Evolutionary conservation across 495 filamentous ascomycete genomes (phyloP).

Genomic region (Lophiotrema nucula): DNA sequence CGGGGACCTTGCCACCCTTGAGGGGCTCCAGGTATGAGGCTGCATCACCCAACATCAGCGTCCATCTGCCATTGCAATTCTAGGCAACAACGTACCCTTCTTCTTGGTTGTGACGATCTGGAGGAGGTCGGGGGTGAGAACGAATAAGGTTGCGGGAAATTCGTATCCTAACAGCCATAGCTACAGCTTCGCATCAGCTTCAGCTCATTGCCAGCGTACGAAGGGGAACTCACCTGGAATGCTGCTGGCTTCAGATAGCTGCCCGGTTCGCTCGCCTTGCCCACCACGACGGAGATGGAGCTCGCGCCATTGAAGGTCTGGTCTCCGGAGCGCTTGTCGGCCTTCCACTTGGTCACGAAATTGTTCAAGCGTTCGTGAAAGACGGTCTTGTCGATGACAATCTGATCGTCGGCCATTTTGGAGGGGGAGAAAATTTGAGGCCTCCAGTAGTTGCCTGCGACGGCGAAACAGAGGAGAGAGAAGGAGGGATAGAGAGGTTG

Average conservation of each 20-base stretch:
- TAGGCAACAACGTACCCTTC: conserved; percentile 65
- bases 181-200: conserved; percentile 47
- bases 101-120: conserved; percentile 94
- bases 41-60: conserved; percentile 39
- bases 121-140: conserved; percentile 82
- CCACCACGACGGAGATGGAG: conserved; percentile 86
- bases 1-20: conserved; percentile 83
- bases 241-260: conserved; percentile 92
- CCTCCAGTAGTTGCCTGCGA: conserved; percentile 16
- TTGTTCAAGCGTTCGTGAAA: conserved; percentile 90
- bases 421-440: not conserved
- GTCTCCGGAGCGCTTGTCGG: conserved; percentile 81
- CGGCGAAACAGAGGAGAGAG: conserved; percentile 1
- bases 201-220: not conserved
- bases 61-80: conserved; percentile 34
- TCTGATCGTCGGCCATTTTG: conserved; percentile 54
- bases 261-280: conserved; percentile 84
- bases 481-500: conserved; percentile 7
- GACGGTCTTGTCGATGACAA: conserved; percentile 85
- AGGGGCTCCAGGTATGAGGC: conserved; percentile 91
- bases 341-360: conserved; percentile 89
- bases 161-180: conserved; percentile 99
- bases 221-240: conserved; percentile 83
- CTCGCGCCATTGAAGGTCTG: conserved; percentile 77
- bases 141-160: conserved; percentile 90